Base-by-base conservation (phyloP, 495 filamentous ascomycete species). In the Aspergillus kassunensis region DNA sequence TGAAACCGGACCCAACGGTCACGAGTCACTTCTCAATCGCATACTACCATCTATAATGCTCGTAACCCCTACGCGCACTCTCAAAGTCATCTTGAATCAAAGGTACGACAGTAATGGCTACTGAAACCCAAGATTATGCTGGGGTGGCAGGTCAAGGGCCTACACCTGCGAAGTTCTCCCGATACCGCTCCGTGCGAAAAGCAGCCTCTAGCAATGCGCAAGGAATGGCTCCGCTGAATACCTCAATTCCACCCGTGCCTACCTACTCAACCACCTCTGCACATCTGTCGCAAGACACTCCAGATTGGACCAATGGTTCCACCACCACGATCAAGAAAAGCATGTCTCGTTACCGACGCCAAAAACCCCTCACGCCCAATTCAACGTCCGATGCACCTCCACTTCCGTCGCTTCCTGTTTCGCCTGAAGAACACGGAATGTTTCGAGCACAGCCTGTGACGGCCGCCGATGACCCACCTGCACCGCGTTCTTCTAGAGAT, bases 301-400 rank as follows among this genome's bases (percentile, higher is more conserved):
- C 44, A 4, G 29, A 36, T 16, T 35, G 33, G 23, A 23, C 31
- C 5, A 45, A 24, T 13, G 34, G 15, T n/a, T 30, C 50, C 9
- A 40, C 23, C 13, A 59, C 69, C 30, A 68, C 70, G 25, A 72
- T 81, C 52, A 67, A 73, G 51, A 74, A 75, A 43, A 82, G 79
- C 61, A 81, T 80, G 75, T 81, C 80, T 58, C 75, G 81, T 41
- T 84, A 84, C 56, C 73, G 79, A 16, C 76, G 77, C 39, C 67
- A 67, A 49, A 66, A 67, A 30, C 60, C 63, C 8, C 58, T 42
- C 34, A 53, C 59, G 49, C 55, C 53, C 58, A 56, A 55, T 42
- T 57, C 46, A 45, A 49, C 55, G 29, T 43, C 51, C 51, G 55
- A 58, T 58, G 24, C 34, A 23, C 40, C 59, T 15, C 46, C 56